These are phyloP conservation scores for Taxillus chinensis DNA, from an alignment of 164 flowering plant species.

Conservation along the genomic window DNA sequence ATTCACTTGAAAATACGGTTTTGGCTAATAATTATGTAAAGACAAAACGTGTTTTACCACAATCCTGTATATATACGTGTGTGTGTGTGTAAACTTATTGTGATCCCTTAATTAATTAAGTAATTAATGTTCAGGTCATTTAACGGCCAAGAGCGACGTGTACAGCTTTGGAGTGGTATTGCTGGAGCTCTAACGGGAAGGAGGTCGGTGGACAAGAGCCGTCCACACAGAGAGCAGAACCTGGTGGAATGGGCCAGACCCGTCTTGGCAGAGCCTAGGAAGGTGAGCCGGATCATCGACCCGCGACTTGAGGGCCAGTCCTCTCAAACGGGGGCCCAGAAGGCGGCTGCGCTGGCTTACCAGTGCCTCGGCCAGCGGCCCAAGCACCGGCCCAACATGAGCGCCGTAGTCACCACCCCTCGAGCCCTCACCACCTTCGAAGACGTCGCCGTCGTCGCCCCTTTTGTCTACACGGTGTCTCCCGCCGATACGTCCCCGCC, in stretches of 20 bases:
- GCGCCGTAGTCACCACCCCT: conserved; percentile 32
- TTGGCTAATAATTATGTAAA: no score
- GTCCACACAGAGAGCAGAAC: conserved; percentile 44
- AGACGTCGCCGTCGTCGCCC: conserved; percentile 25
- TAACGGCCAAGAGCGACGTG: conserved; percentile 71
- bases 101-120: no score
- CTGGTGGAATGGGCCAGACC: conserved; percentile 61
- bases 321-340: conserved; percentile 47
- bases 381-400: conserved; percentile 48
- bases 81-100: no score
- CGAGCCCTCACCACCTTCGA: conserved; percentile 34
- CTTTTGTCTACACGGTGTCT: conserved; percentile 33
- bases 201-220: conserved; percentile 50
- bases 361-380: conserved; percentile 56
- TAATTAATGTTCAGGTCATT: conserved; percentile 29
- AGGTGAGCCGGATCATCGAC: conserved; percentile 42
- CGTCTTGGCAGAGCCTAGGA: conserved; percentile 32
- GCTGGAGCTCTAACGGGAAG: conserved; percentile 57
- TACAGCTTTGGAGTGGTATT: conserved; percentile 73
- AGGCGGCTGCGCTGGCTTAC: conserved; percentile 58
- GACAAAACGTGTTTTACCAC: no score
- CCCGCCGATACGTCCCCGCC: no score
- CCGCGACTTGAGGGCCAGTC: conserved; percentile 58
- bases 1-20: no score
- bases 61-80: no score